phyloP scores from a whole-genome alignment of 495 filamentous ascomycete species.

The Lentithecium fluviatile region DNA sequence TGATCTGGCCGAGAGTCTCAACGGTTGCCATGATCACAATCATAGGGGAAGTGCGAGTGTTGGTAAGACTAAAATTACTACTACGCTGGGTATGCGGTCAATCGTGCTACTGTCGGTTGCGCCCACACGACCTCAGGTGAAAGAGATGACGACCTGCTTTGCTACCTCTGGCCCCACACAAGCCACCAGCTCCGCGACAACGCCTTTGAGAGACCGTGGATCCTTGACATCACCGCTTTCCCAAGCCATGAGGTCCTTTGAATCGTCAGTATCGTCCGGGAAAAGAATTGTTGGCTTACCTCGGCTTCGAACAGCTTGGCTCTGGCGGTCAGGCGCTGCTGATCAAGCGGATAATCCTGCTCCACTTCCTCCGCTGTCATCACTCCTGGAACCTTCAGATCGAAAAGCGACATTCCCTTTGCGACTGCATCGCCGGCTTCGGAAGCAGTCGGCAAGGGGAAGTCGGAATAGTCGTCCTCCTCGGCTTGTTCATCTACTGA shows the following conservation, averaged over 20 bases:
- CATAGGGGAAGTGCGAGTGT: no score
- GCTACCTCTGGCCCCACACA: conserved; percentile 69
- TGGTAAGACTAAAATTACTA: no score
- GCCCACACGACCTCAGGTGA: conserved; percentile 14
- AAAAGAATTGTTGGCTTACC: conserved; percentile 3
- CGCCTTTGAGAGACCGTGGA: conserved; percentile 58
- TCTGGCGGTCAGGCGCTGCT: conserved; percentile 21
- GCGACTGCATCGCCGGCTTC: conserved; percentile 36
- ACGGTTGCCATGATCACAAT: no score
- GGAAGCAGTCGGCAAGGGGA: conserved; percentile 10
- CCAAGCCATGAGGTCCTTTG: conserved; percentile 63
- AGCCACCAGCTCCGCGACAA: conserved; percentile 74
- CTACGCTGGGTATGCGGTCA: no score
- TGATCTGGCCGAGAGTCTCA: no score
- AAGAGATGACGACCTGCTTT: conserved; percentile 48
- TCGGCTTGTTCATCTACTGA: conserved; percentile 36
- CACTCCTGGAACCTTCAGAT: conserved; percentile 73
- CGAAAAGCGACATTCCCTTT: conserved; percentile 58
- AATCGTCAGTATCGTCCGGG: background rate
- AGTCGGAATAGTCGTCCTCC: conserved; percentile 11
- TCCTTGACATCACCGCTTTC: conserved; percentile 56
- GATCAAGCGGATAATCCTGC: conserved; percentile 59
- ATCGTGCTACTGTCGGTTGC: background rate
- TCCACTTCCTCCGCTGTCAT: conserved; percentile 63
- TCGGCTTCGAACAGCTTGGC: background rate